Base-by-base conservation (phyloP, 2,329 filamentous ascomycete genomes). In the Paramyrothecium roridum region DNA sequence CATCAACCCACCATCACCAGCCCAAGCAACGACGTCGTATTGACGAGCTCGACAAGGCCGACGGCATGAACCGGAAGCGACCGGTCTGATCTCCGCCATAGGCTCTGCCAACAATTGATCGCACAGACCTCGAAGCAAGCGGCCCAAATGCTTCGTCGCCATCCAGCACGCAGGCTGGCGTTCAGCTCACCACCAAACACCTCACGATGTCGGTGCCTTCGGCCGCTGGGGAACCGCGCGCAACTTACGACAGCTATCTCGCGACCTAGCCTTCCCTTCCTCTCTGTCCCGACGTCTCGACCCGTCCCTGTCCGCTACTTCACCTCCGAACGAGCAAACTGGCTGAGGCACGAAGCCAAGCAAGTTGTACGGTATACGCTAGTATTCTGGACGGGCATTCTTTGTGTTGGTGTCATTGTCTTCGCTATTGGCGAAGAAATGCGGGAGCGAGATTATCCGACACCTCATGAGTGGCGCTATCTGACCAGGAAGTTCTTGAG, bases 401-500 rank as follows among this genome's bases (percentile, higher is more conserved):
- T 81, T 48, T 81, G 88, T 56, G 71, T 85, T 46, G 75, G 83
- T 43, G 75, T 89, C 11, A 82, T 86, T 43, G 80, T 81, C 60
- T 83, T 86, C 59, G 87, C 87, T 17, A 68, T 91, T 37, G 80
- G 88, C 66, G 87, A 93, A 65, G 91, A 96, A 71, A 76, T 80
- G 57, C 77, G 90, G 48, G 92, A 97, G 73, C 81, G 87, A 50
- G 78, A 82, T 52, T 90, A 87, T 68, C 92, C 92, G 0, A 93
- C 91, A 1, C 93, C 93, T 1, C 81, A 83, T 23, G 93, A 96
- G 69, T 97, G 93, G 91, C 77, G 77, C 0, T 88, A 86, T 70
- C 73, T 84, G 60, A 90, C 88, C 48, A 80, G 91, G 22, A 83
- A 88, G 72, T 78, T 80, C 43, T 80, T 90, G 58, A 82, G 91